phyloP scores from a whole-genome alignment of 2,329 filamentous ascomycete species.

The Cladosporium sp. region DNA sequence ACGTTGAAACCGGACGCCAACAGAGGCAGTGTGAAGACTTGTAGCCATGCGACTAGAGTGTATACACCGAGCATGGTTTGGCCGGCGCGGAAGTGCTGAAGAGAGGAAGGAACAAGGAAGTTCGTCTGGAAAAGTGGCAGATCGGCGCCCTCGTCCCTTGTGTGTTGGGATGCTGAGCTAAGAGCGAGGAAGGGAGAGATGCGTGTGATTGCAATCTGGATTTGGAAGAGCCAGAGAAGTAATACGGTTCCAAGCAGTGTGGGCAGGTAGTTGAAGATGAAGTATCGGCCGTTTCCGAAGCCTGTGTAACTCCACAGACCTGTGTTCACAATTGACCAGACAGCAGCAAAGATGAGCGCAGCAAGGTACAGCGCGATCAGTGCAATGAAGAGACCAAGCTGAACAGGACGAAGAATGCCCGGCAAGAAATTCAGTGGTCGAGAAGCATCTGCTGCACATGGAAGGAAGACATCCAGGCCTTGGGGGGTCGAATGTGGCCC shows the following conservation, averaged over 20 bases:
- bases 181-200: constrained; percentile 77
- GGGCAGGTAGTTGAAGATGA: constrained; percentile 82
- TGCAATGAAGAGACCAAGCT: constrained; percentile 61
- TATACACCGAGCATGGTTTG: constrained; percentile 67
- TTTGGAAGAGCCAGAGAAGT: constrained; percentile 73
- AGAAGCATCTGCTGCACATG: constrained; percentile 31
- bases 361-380: constrained; percentile 70
- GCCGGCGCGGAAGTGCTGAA: constrained; percentile 63
- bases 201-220: constrained; percentile 73
- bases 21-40: constrained; percentile 77
- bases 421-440: constrained; percentile 67
- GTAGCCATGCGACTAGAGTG: constrained; percentile 71
- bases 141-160: constrained; percentile 67
- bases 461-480: constrained; percentile 35
- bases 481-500: neutral
- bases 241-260: constrained; percentile 71
- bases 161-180: constrained; percentile 61
- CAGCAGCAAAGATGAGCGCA: constrained; percentile 70
- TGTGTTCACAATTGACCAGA: constrained; percentile 62
- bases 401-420: constrained; percentile 65
- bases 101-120: constrained; percentile 61
- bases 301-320: constrained; percentile 69
- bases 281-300: constrained; percentile 74
- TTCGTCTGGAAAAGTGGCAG: constrained; percentile 61
- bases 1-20: constrained; percentile 74